Percentiles rank a stretch among this genome's conserved stretches.
Conservation (phyloP, 163 green algal species). For the Coccomyxa subellipsoidea region DNA sequence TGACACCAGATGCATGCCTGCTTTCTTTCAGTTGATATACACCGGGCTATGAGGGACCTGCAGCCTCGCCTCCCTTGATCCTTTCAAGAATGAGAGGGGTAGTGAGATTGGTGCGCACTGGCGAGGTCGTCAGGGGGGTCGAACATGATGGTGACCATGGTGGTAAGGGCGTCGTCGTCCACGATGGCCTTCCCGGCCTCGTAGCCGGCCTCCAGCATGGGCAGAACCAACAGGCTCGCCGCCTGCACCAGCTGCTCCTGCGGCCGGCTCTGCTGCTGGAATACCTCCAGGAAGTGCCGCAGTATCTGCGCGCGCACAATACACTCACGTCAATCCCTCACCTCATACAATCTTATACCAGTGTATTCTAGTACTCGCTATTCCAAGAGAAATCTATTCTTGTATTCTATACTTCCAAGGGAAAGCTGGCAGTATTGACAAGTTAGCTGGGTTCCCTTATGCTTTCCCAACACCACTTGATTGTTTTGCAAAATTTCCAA, state of each 20-base stretch:
- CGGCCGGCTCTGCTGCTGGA: slow-evolving; percentile 33
- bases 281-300: slow-evolving; percentile 53
- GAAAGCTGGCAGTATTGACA: too few relatives aligned
- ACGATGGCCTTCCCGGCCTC: slow-evolving; percentile 22
- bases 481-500: too few relatives aligned
- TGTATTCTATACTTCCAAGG: too few relatives aligned
- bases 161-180: not conserved
- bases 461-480: too few relatives aligned
- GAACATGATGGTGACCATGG: slow-evolving; percentile 32
- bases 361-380: too few relatives aligned
- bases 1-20: too few relatives aligned
- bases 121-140: slow-evolving; percentile 23
- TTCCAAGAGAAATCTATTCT: too few relatives aligned
- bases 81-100: not conserved
- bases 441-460: too few relatives aligned
- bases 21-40: too few relatives aligned
- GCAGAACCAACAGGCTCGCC: slow-evolving; percentile 66
- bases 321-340: not conserved
- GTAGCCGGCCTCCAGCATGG: slow-evolving; percentile 55
- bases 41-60: too few relatives aligned
- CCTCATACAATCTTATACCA: too few relatives aligned
- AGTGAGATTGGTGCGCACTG: not conserved
- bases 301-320: slow-evolving; percentile 41
- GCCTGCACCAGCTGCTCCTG: slow-evolving; percentile 52
- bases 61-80: too few relatives aligned